Conservation (phyloP, 129 eudicot genomes). For the Tagetes erecta region DNA sequence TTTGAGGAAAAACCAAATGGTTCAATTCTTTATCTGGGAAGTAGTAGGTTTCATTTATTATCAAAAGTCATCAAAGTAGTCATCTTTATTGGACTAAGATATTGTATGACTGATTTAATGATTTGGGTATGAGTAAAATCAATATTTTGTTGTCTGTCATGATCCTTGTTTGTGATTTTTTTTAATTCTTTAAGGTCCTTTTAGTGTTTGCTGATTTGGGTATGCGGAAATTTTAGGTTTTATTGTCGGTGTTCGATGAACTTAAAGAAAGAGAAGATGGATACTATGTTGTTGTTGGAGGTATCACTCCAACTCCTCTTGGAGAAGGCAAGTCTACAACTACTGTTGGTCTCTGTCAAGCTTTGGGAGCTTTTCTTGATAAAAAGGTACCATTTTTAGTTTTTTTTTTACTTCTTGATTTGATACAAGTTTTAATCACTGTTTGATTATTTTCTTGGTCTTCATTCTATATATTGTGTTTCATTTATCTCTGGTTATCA, state of each 20-base stretch:
- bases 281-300: conserved; percentile 95
- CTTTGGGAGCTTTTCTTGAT: conserved; percentile 88
- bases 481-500: not conserved
- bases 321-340: conserved; percentile 99
- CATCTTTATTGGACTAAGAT: conserved; percentile 9
- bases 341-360: conserved; percentile 97
- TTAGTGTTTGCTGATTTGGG: conserved; percentile 17
- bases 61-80: conserved; percentile 15
- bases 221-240: conserved; percentile 47
- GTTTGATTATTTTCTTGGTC: not conserved
- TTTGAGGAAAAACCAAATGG: conserved; percentile 4
- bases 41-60: conserved; percentile 1
- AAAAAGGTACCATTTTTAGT: conserved; percentile 58
- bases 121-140: conserved; percentile 17
- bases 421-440: not conserved
- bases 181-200: not conserved
- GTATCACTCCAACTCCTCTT: conserved; percentile 94
- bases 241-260: conserved; percentile 82
- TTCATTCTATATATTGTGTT: not conserved
- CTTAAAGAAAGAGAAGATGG: conserved; percentile 67
- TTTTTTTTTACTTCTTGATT: not conserved
- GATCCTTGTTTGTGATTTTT: not conserved
- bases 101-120: not conserved
- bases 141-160: conserved; percentile 9
- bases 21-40: not conserved